Base-by-base conservation (phyloP, 129 eudicot genomes). In the Arctium lappa region DNA sequence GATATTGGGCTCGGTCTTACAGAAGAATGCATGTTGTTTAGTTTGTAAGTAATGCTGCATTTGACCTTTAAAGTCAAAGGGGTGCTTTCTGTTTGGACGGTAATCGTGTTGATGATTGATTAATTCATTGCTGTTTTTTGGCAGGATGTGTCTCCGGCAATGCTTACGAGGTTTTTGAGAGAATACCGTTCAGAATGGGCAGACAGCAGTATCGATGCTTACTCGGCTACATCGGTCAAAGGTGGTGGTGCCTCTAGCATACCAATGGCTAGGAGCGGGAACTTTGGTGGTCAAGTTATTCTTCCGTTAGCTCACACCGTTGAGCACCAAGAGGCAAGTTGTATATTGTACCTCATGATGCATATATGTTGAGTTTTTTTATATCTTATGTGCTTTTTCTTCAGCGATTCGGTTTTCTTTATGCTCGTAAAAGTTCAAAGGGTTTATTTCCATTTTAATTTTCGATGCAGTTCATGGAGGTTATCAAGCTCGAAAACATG, bases 131-230 rank as follows among this genome's bases (percentile, higher is more conserved):
- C 27, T 22, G 27, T 22, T 22, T 79, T 53, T 15, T 88, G 77
- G 65, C 83, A 94, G 97, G 90, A 94, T 69, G 97, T 94, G 65
- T 88, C 92, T 56, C 97, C 94, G 2, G 97, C 95, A 30, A 87
- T 94, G 46, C 80, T 92, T 7, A 90, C 88, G 33, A 80, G 98
- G 78, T 94, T 94, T 76, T 48, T 92, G 79, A 72, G 98, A 63
- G 98, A 94, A 79, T 94, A 92, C 76, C 86, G 98, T 34, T 90
- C 97, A 5, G 97, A 94, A 80, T 94, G 97, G 98, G 98, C 97
- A 0, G 94, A 94, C 80, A 89, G 85, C 80, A 89, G 86, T 34
- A 86, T 92, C 72, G 95, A 94, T 80, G 97, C 98, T 33, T 94
- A 94, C 79, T 89, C 91, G 3, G 90, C 93, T 69, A 91, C 95